Evolutionary conservation across 176 grass and related monocot species (phyloP), one percentile per base, ranked within the genome.

Genomic region (Zoysia japonica): DNA sequence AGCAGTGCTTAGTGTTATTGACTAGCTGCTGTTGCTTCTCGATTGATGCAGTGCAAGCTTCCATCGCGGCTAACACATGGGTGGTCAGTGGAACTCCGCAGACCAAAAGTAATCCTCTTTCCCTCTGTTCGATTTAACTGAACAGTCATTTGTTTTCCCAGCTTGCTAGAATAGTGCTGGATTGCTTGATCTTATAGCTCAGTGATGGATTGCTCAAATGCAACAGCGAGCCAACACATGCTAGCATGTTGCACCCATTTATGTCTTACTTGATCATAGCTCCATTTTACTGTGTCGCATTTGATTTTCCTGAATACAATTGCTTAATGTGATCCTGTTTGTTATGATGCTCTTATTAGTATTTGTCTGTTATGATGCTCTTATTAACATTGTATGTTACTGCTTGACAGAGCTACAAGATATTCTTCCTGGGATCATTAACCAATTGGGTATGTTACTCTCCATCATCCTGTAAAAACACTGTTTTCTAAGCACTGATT

Each of bases 21-120:
- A 28, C 28, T 28, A 28, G 28, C 28, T 28, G 0, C 28, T 28
- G 28, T 28, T 28, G 28, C 28, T 0, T 28, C 28, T 28, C 28
- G 47, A 3, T 40, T 3, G 14, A 46, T 85, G 76, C 92, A 99
- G 96, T 95, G 82, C 92, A 99, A 99, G 92, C 92, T 40, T 99
- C 96, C 61, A 99, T 99, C 61, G 90, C 88, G 9, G 96, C 96
- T 40, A 99, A 99, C 84, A 99, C 96, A 82, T 99, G 96, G 92
- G 96, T 99, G 39, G 88, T 99, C 70, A 95, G 90, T 74, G 96
- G 96, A 39, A 81, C 96, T 84, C 92, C 96, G 8, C 96, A 95
- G 78, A 99, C 90, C 8, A 99, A 89, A 87, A 95, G 92, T 99
- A 99, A 68, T 85, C 15, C 19, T 66, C 65, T 8, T 28, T 46